Evolutionary conservation across 1,284 basidiomycete species (phyloP).

Genomic region (Pseudozyma pruni): DNA sequence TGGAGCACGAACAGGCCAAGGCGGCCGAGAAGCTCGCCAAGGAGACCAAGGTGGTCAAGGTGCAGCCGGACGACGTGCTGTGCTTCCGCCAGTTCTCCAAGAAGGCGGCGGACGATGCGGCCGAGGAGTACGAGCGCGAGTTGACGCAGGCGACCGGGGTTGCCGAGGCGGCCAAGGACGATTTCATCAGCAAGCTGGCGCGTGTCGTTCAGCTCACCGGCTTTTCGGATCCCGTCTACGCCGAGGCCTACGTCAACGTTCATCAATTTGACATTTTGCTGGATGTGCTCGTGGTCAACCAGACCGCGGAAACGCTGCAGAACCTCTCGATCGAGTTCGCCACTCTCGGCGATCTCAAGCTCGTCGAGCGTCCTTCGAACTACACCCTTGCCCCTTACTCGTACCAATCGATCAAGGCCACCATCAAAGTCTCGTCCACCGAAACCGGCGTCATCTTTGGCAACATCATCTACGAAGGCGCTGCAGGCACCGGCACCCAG

Average conservation of each 20-base stretch:
- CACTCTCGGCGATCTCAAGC: slow-evolving; percentile 94
- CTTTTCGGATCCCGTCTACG: slow-evolving; percentile 98
- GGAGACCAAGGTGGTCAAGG: slow-evolving; percentile 77
- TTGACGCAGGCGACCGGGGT: slow-evolving; percentile 89
- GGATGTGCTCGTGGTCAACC: slow-evolving; percentile 97
- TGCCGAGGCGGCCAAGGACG: slow-evolving; percentile 80
- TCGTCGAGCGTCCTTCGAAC: slow-evolving; percentile 91
- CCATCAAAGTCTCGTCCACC: slow-evolving; percentile 86
- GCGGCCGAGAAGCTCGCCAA: slow-evolving; percentile 86
- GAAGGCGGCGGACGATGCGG: slow-evolving; percentile 74
- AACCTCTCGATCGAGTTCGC: slow-evolving; percentile 98
- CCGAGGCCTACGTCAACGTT: slow-evolving; percentile 97
- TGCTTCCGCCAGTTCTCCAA: slow-evolving; percentile 94
- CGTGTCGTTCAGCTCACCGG: slow-evolving; percentile 96
- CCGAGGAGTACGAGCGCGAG: slow-evolving; percentile 82
- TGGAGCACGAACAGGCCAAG: slow-evolving; percentile 76
- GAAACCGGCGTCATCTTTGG: slow-evolving; percentile 99
- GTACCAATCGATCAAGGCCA: slow-evolving; percentile 98
- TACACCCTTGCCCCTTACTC: slow-evolving; percentile 94
- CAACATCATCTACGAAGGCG: slow-evolving; percentile 89
- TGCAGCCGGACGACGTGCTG: slow-evolving; percentile 93
- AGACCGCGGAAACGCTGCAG: slow-evolving; percentile 91
- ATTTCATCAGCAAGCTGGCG: slow-evolving; percentile 95
- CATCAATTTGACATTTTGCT: slow-evolving; percentile 94
- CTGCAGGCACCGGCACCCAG: slow-evolving; percentile 55